These are phyloP conservation scores for Mentha longifolia DNA, from an alignment of 257 asterid genomes.

Conservation along the genomic window DNA sequence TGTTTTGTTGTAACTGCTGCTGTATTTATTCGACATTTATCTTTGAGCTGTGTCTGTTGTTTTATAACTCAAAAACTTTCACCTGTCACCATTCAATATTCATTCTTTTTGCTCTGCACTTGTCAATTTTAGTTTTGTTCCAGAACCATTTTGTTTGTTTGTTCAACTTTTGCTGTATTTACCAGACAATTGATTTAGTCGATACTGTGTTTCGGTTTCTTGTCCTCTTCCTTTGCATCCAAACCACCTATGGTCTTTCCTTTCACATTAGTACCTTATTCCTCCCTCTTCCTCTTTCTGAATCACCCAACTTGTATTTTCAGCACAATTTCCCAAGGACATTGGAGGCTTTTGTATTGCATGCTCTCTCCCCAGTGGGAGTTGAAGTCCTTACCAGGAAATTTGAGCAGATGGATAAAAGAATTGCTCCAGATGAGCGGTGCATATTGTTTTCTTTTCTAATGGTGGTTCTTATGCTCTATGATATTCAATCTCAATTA, in stretches of 20 bases:
- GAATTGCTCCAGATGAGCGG: slow-evolving; percentile 57
- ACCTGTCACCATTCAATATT: not conserved
- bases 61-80: slow-evolving; percentile 3
- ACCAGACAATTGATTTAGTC: slow-evolving; percentile 26
- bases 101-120: slow-evolving; percentile 19
- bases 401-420: slow-evolving; percentile 87
- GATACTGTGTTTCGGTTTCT: slow-evolving; percentile 19
- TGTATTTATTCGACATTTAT: slow-evolving; percentile 25
- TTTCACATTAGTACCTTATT: slow-evolving; percentile 23
- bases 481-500: slow-evolving; percentile 22
- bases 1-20: slow-evolving; percentile 56
- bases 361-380: slow-evolving; percentile 87
- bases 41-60: slow-evolving; percentile 16
- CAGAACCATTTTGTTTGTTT: slow-evolving; percentile 50
- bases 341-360: slow-evolving; percentile 82
- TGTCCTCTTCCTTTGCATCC: slow-evolving; percentile 29
- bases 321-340: slow-evolving; percentile 96
- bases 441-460: slow-evolving; percentile 28
- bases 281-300: slow-evolving; percentile 29
- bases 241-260: slow-evolving; percentile 22
- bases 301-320: slow-evolving; percentile 33
- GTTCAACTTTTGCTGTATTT: slow-evolving; percentile 44
- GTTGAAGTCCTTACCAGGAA: slow-evolving; percentile 85
- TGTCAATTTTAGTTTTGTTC: slow-evolving; percentile 47
- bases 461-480: slow-evolving; percentile 35